Evolutionary conservation across 2,329 filamentous ascomycete genomes (phyloP).

Genomic region (Trichophyton schoenleinii): DNA sequence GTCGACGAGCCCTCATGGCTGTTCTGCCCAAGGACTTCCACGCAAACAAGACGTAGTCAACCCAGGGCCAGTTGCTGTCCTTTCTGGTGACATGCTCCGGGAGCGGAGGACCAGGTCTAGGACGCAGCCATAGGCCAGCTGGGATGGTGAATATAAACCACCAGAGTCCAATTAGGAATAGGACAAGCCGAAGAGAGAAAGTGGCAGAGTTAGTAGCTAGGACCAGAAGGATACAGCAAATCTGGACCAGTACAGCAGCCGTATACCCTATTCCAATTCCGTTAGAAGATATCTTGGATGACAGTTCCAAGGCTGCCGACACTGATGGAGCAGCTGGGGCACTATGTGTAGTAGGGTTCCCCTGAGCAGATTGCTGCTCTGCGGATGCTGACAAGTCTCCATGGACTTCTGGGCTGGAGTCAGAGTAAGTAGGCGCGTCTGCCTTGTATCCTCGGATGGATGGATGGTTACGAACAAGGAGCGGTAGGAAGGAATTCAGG

Average conservation of each 20-base stretch:
- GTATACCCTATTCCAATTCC: constrained; percentile 92
- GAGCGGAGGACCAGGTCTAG: constrained; percentile 76
- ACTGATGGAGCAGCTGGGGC: constrained; percentile 17
- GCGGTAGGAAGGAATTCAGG: constrained; percentile 83
- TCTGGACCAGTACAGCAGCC: constrained; percentile 73
- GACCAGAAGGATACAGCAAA: constrained; percentile 65
- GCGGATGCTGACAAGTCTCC: neutral
- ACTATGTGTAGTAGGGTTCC: constrained; percentile 11
- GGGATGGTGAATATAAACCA: constrained; percentile 89
- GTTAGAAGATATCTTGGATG: constrained; percentile 79
- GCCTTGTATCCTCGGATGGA: constrained; percentile 27
- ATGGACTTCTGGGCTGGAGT: neutral
- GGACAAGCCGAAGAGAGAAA: constrained; percentile 72
- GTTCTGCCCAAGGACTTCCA: constrained; percentile 82
- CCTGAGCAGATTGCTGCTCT: constrained; percentile 2
- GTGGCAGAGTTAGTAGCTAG: constrained; percentile 61
- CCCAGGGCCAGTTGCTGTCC: constrained; percentile 40
- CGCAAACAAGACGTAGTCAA: constrained; percentile 64
- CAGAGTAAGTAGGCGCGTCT: constrained; percentile 1
- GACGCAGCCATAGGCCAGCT: constrained; percentile 71
- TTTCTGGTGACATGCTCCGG: constrained; percentile 27
- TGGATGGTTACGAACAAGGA: constrained; percentile 79
- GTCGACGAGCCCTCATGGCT: constrained; percentile 55
- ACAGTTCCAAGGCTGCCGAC: constrained; percentile 62
- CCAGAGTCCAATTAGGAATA: constrained; percentile 81